Evolutionary conservation across 139 green algal genomes (phyloP).

Genomic region (Micractinium sp.): DNA sequence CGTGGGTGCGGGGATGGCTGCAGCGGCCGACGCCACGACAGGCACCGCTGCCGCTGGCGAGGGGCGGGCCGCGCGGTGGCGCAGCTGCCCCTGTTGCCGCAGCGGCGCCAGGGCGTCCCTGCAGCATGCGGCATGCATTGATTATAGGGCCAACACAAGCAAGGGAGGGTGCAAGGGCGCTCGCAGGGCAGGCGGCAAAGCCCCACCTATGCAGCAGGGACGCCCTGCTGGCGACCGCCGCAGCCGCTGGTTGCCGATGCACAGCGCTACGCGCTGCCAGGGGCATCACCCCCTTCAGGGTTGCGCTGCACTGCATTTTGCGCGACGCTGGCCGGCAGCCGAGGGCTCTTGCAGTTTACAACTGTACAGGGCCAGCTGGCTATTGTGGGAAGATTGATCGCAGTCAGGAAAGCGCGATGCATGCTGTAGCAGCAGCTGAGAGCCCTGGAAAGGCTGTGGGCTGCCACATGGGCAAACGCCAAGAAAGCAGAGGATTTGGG

Average conservation of each 20-base stretch:
- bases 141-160: neutral
- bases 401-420: too few species aligned
- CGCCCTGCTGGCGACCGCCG: neutral
- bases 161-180: neutral
- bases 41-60: neutral
- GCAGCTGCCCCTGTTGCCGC: slow-evolving; percentile 14
- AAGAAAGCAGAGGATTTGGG: too few species aligned
- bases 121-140: neutral
- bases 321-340: too few species aligned
- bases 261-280: neutral
- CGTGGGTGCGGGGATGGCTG: neutral
- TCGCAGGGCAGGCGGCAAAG: neutral
- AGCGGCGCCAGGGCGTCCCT: slow-evolving; percentile 8
- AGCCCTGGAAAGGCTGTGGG: too few species aligned
- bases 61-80: neutral
- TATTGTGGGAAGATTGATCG: too few species aligned
- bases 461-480: too few species aligned
- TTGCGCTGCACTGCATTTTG: slow-evolving; percentile 17
- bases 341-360: too few species aligned
- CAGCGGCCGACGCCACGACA: neutral
- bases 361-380: too few species aligned
- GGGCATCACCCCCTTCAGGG: neutral
- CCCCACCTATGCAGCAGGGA: slow-evolving; percentile 3
- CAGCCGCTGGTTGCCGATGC: neutral
- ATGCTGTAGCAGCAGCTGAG: too few species aligned